Evolutionary conservation across 2,329 filamentous ascomycete genomes (phyloP), one percentile per base, ranked within the genome.

Genomic region (Cladosporium cucumerinum): DNA sequence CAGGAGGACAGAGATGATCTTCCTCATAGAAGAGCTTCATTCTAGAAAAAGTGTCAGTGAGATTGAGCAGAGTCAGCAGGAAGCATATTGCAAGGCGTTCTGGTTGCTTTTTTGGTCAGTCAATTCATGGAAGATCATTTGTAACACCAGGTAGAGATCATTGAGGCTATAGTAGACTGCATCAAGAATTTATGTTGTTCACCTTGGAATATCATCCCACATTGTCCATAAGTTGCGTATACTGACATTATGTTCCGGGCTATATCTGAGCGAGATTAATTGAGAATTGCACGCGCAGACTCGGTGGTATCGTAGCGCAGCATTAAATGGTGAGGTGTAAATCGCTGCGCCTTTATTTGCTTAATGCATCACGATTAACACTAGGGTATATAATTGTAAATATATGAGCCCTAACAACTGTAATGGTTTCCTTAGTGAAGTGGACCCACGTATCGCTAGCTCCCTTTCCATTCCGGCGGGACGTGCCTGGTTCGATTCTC

Each of bases 401-500:
- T 11, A 1, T 11, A 3, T 32, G 11, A 3, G 1, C 2, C 7
- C 26, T n/a, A 10, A n/a, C 61, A 76, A 73, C 76, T 78, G 75
- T 78, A 65, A 73, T 71, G 76, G 76, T 71, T 73, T 67, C 49
- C 43, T 30, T 23, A 57, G 67, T 69, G 73, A 72, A 75, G 68
- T 54, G 25, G 65, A 48, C 46, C 57, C 68, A 65, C 67, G 68
- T 67, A 64, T 51, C 61, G 57, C 30, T 55, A 61, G 66, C 65
- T 69, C 66, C 70, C 49, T 55, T 70, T 66, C 62, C 58, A 67
- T 68, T 70, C 71, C 71, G 71, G 74, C 65, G 64, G 49, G 62
- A 63, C 65, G 82, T 82, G 82, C 82, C 83, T 81, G 79, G 81
- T 82, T 83, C 82, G 82, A 84, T 82, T 77, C 79, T 76, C 73